These are phyloP conservation scores for Wickerhamomyces mucosus DNA, from an alignment of 805 yeast genomes.

Conservation along the genomic window DNA sequence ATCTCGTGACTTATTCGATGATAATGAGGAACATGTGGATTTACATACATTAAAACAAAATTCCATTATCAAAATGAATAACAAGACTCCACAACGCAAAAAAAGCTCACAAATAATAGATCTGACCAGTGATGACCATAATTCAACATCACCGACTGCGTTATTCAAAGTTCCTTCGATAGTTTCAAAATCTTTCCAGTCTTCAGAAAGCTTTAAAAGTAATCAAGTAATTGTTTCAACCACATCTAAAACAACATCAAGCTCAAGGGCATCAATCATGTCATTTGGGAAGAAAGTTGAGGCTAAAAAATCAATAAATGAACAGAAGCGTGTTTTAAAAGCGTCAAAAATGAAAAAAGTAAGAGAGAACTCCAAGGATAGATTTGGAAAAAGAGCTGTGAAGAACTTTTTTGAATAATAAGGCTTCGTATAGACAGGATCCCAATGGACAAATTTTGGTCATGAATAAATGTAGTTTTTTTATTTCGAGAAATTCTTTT, in stretches of 20 bases:
- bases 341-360: too few species aligned
- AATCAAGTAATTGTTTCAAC: conserved; percentile 43
- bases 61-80: conserved; percentile 25
- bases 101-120: too few species aligned
- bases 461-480: too few species aligned
- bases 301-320: too few species aligned
- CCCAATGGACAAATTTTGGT: too few species aligned
- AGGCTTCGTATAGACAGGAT: too few species aligned
- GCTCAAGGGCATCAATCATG: conserved; percentile 50
- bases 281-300: conserved; percentile 39
- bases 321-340: too few species aligned
- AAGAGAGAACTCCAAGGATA: too few species aligned
- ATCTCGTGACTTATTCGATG: conserved; percentile 18
- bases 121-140: conserved; percentile 15
- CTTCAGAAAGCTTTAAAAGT: conserved; percentile 31
- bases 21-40: conserved; percentile 34
- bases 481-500: too few species aligned
- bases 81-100: conserved; percentile 18
- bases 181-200: conserved; percentile 34
- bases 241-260: conserved; percentile 44
- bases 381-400: too few species aligned
- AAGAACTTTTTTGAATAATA: too few species aligned
- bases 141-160: conserved; percentile 13
- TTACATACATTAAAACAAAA: conserved; percentile 35
- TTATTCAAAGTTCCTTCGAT: conserved; percentile 30